Conservation (phyloP, 2,329 filamentous ascomycete species). For the Calonectria henricotiae region DNA sequence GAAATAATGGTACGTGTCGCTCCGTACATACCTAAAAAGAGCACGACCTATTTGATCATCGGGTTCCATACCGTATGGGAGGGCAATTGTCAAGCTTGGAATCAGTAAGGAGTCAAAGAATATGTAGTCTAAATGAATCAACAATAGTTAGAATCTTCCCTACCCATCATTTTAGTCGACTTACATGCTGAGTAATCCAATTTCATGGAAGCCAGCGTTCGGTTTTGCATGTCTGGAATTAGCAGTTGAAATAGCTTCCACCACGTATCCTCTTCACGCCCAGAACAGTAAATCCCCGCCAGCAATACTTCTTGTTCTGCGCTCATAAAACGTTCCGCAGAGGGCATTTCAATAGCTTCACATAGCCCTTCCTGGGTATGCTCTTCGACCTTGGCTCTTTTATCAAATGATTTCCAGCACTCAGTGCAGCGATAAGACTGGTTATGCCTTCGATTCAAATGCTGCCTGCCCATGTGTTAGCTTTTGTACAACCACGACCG, state of each 20-base stretch:
- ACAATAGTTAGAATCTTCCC: not conserved
- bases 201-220: slow-evolving; percentile 1
- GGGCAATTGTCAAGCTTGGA: slow-evolving; percentile 1
- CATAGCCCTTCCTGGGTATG: not conserved
- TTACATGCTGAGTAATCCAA: slow-evolving; percentile 20
- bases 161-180: not conserved
- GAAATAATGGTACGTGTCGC: not conserved
- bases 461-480: slow-evolving; percentile 16
- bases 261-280: slow-evolving; percentile 23
- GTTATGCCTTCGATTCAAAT: slow-evolving; percentile 28
- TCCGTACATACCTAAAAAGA: not conserved
- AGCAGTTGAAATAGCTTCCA: slow-evolving; percentile 23
- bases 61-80: not conserved
- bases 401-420: slow-evolving; percentile 30
- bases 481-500: too few relatives aligned
- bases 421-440: slow-evolving; percentile 10
- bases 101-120: slow-evolving; percentile 25
- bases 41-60: not conserved
- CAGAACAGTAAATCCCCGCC: not conserved
- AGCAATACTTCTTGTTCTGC: not conserved
- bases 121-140: slow-evolving; percentile 9
- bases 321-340: slow-evolving; percentile 15
- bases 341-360: slow-evolving; percentile 8
- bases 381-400: not conserved
- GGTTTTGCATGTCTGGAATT: slow-evolving; percentile 19